These are phyloP conservation scores for Sextonia rubra DNA, from an alignment of 164 flowering plant species.

Conservation along the genomic window DNA sequence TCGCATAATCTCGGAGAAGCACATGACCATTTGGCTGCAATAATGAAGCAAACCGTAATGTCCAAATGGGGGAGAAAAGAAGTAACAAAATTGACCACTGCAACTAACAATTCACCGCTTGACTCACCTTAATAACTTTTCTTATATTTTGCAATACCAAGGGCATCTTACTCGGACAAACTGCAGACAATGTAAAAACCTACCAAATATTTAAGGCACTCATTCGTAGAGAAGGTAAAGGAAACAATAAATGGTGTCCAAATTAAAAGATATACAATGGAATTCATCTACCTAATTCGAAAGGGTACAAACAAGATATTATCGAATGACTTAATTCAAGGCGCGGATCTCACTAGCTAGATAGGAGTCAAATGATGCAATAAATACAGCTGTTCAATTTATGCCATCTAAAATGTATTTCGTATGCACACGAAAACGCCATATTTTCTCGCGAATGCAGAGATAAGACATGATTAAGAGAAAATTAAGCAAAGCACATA, in stretches of 20 bases:
- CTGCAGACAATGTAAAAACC: constrained; percentile 95
- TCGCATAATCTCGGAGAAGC: constrained; percentile 86
- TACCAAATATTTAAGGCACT: constrained; percentile 17
- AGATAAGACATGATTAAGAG: too few relatives aligned
- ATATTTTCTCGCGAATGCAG: too few relatives aligned
- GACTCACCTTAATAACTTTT: constrained; percentile 67
- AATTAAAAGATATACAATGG: background rate
- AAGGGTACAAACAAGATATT: too few relatives aligned
- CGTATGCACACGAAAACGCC: too few relatives aligned
- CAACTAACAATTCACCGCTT: background rate
- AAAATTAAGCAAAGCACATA: too few relatives aligned
- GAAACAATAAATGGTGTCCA: background rate
- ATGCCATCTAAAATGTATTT: too few relatives aligned
- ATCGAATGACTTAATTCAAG: too few relatives aligned
- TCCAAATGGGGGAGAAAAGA: background rate
- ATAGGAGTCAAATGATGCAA: too few relatives aligned
- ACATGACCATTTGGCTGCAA: constrained; percentile 81
- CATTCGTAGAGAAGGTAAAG: background rate
- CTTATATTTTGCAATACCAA: constrained; percentile 64
- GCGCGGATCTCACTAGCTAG: too few relatives aligned
- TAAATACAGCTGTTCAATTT: too few relatives aligned
- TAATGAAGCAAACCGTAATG: background rate
- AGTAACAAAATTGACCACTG: background rate
- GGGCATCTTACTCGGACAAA: constrained; percentile 88
- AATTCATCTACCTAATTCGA: too few relatives aligned